Evolutionary conservation across 2,329 filamentous ascomycete genomes (phyloP).

Genomic region (Pyrenophora teres): DNA sequence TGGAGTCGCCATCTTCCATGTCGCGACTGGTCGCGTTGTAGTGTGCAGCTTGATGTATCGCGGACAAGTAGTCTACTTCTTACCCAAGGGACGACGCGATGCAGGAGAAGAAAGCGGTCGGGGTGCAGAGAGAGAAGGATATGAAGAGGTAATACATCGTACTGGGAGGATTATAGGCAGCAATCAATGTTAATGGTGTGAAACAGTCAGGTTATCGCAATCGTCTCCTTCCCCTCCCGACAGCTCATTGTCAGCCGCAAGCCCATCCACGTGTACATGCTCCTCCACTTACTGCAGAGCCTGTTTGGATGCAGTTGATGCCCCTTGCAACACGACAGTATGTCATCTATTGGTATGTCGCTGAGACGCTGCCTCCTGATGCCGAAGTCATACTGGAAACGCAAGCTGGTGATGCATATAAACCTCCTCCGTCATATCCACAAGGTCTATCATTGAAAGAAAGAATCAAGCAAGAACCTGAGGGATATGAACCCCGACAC

Average conservation of each 20-base stretch:
- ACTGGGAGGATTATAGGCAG: background rate
- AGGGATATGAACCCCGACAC: conserved; percentile 52
- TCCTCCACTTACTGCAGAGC: conserved; percentile 47
- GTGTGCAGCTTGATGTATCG: conserved; percentile 51
- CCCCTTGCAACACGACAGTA: conserved; percentile 50
- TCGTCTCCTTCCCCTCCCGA: conserved; percentile 53
- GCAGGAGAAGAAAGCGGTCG: conserved; percentile 50
- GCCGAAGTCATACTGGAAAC: conserved; percentile 36
- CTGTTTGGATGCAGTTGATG: conserved; percentile 54
- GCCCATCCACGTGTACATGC: conserved; percentile 36
- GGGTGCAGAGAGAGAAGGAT: conserved; percentile 56
- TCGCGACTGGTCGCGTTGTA: conserved; percentile 53
- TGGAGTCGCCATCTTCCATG: conserved; percentile 58
- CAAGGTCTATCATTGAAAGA: conserved; percentile 43
- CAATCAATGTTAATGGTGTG: background rate
- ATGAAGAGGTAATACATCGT: conserved; percentile 49
- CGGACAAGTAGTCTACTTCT: conserved; percentile 50
- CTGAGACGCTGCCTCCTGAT: conserved; percentile 52
- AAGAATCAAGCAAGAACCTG: conserved; percentile 47
- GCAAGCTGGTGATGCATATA: conserved; percentile 38
- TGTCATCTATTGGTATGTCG: conserved; percentile 54
- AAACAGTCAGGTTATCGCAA: conserved; percentile 52
- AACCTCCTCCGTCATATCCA: conserved; percentile 47
- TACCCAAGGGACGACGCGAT: conserved; percentile 57
- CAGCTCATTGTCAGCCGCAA: conserved; percentile 51